Base-by-base conservation (phyloP, 306 rosid genomes). In the Cucurbita pepo region DNA sequence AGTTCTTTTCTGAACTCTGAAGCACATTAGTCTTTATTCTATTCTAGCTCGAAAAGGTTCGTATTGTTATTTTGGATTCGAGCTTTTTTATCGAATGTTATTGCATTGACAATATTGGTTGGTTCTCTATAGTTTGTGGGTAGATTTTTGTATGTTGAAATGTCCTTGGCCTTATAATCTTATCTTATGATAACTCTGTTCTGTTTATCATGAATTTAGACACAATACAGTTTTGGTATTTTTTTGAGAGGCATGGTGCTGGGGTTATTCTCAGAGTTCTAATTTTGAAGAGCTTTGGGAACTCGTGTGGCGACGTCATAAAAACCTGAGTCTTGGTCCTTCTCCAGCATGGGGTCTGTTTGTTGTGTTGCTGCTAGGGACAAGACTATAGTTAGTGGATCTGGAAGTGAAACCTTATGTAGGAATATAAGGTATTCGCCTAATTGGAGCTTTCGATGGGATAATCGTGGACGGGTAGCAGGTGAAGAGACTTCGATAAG, bases 361-460 rank as follows among this genome's bases (percentile, higher is more conserved):
- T 86, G 90, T 71, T 86, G 90, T 69, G 86, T 86, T 14, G 90
- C 90, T 21, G 84, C 84, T 45, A 79, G 79, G 72, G 88, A 86
- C 58, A 86, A 82, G 77, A 83, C 86, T n/a, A 81, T 86, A 60
- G 76, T 77, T 10, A 79, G 75, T 81, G 77, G 83, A 38, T 80
- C 87, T 9, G 81, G 77, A 19, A 79, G 77, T 77, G 90, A 86
- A 64, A 65, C 77, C 54, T 59, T 82, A 62, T 83, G 81, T n/a
- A 74, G 86, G 43, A 86, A 86, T 82, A 78, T 81, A 36, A 74
- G 86, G 71, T 56, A 80, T 76, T 86, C 90, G 0, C 88, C 90
- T 7, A 77, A 83, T 12, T 86, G 88, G 90, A 86, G 90, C 80
- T 83, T 86, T 70, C 86, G 88, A 34, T 86, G 90, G 88, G 90